Evolutionary conservation across 805 yeast species (phyloP), one percentile per base, ranked within the genome.

Genomic region (Metschnikowia corniflorae): DNA sequence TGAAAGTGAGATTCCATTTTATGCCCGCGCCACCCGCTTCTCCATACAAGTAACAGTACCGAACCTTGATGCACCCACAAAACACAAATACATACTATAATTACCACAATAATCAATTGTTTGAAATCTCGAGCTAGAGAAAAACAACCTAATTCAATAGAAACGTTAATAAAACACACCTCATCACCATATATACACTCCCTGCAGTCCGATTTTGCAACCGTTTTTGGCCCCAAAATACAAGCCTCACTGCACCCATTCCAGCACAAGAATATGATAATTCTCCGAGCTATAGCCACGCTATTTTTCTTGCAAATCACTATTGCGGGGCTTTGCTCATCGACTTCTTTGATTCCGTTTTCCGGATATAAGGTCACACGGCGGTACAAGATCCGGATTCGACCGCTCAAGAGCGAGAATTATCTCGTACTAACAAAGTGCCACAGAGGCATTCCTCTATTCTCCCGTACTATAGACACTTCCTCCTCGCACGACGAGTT

Each of bases 361-460:
- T 21, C 45, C 15, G 49, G 49, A 8, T 43, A 43, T 37, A 45
- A 43, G 22, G 13, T 45, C 25, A 39, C 43, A 18, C 46, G 44
- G 27, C 33, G 40, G 7, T 42, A 44, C 37, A 36, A 37, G 19
- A 32, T 44, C 24, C 17, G 35, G 17, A 15, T 36, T 25, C 39
- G 36, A 15, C 42, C 49, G 9, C 27, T 44, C 13, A 25, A 35
- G 12, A 37, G 40, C 35, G 32, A 36, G 7, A 33, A 33, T 16
- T 37, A 16, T 12, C 36, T 45, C 16, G 49, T 40, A 12, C 35
- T 45, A 13, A 45, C 49, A 16, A 40, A 37, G 21, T 45, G 49
- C 40, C 39, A 31, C 20, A 30, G 37, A 27, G 49, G 49, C 29
- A 26, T 29, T 16, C 35, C 38, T n/a, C 16, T 33, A 7, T 29